Evolutionary conservation across 176 grass and related monocot genomes (phyloP), one percentile per base, ranked within the genome.

Genomic region (Areca catechu): DNA sequence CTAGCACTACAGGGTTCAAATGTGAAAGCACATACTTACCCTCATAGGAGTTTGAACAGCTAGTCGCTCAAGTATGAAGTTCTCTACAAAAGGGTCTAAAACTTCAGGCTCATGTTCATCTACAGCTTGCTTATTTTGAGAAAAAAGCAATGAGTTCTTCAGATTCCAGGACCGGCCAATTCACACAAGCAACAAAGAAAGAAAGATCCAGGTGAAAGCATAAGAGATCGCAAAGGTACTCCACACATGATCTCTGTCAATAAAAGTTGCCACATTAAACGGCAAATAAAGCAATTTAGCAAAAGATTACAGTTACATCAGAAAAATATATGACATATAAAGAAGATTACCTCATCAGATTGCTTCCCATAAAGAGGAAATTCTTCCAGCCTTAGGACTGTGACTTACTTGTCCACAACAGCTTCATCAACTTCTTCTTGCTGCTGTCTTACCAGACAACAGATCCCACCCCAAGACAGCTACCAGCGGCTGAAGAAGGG

Each of bases 401-500:
- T 73, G 86, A 90, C 84, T 88, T 96, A 68, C 92, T 96, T 82
- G 80, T 88, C 92, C 92, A 96, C 57, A 84, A 86, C 49, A 96
- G 51, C 62, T 71, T 73, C 92, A 96, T 85, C 68, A 96, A 64
- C 54, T 86, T 80, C 83, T 78, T 50, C 86, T 71, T 54, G 82
- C 69, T 69, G 50, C 25, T 69, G 86, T 97, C 73, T 88, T 97
- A 58, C 86, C 86, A 58, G 89, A 90, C 68, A 97, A 61, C 52
- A 90, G 71, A 85, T 91, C 92, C 92, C 92, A 97, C 22, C 92
- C 92, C 65, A 97, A 79, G 51, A 90, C 80, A 69, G 92, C 92
- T 65, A 88, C 75, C 66, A 97, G 63, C 76, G 92, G 92, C 24
- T 88, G 84, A 65, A 97, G 92, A 79, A 91, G 83, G 53, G 92